Conservation (phyloP, 2,329 filamentous ascomycete genomes). For the Alternaria brassicicola region DNA sequence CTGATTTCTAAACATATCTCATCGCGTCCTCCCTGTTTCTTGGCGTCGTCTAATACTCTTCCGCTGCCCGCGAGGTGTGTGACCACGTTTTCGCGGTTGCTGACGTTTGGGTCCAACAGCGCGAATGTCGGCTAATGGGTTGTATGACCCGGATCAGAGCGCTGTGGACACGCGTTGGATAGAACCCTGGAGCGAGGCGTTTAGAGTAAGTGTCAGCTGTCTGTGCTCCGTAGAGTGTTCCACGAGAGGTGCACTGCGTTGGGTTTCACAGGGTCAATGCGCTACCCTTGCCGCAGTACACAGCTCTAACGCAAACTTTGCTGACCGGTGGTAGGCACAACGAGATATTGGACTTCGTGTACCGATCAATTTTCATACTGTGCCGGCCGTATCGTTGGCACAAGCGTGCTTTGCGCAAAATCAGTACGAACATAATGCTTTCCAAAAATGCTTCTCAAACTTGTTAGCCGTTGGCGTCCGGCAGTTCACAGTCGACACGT, state of each 20-base stretch:
- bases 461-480: slow-evolving; percentile 65
- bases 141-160: slow-evolving; percentile 40
- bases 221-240: background rate
- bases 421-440: slow-evolving; percentile 59
- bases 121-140: slow-evolving; percentile 35
- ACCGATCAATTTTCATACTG: slow-evolving; percentile 67
- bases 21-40: background rate
- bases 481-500: slow-evolving; percentile 65
- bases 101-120: slow-evolving; percentile 14
- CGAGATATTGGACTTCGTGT: slow-evolving; percentile 65
- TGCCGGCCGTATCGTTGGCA: slow-evolving; percentile 62
- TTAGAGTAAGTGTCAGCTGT: slow-evolving; percentile 32
- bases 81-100: slow-evolving; percentile 8
- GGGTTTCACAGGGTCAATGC: background rate
- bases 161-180: slow-evolving; percentile 35
- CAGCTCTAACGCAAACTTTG: background rate
- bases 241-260: background rate
- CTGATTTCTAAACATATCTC: slow-evolving; percentile 11
- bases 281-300: background rate
- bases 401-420: slow-evolving; percentile 64
- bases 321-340: slow-evolving; percentile 58
- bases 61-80: slow-evolving; percentile 13
- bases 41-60: background rate
- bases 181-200: slow-evolving; percentile 42
- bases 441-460: slow-evolving; percentile 66